Base-by-base conservation (phyloP, 495 filamentous ascomycete species). In the Penicillium antarcticum region DNA sequence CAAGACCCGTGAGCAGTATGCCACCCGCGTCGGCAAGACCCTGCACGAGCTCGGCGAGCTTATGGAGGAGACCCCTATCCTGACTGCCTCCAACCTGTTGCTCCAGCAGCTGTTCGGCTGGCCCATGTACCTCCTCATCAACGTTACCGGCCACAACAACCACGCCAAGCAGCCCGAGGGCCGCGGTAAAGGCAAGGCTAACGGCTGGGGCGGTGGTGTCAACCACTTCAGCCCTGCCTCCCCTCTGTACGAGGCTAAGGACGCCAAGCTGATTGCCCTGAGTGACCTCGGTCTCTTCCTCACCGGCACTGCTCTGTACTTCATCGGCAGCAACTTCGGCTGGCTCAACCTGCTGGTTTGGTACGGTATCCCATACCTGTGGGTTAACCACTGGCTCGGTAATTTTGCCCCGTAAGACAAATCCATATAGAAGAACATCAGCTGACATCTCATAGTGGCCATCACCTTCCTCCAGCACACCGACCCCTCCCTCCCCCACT, bases 341-440 rank as follows among this genome's bases (percentile, higher is more conserved):
- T 92, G 84, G 81, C 62, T 77, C 56, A 96, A 95, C 72, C 74
- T 97, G 61, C 71, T 87, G 23, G 86, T 98, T 36, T 97, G 94
- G 92, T 98, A 97, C 70, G 83, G 88, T 63, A 62, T 95, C 49
- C 94, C 94, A 9, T 98, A 97, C 69, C 76, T 97, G 55, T 97
- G 92, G 92, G 94, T 97, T 19, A 95, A 98, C 81, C 92, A 97
- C 83, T 98, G 94, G 78, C 77, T 81, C 41, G 77, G 77, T 80
- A 72, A 72, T 75, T 65, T 51, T 26, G 37, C 42, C 16, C 0
- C 7, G 26, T 29, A 7, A 29, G 1, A 29, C 26, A 29, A 4
- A 8, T 7, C 26, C 5, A 29, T 7, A 29, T 29, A 10, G 9
- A 29, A 29, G 26, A 29, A 10, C 0, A 29, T 29, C 1, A 29